Evolutionary conservation across 2,329 filamentous ascomycete species (phyloP), one percentile per base, ranked within the genome.

Genomic region (Microascus cirrosus): DNA sequence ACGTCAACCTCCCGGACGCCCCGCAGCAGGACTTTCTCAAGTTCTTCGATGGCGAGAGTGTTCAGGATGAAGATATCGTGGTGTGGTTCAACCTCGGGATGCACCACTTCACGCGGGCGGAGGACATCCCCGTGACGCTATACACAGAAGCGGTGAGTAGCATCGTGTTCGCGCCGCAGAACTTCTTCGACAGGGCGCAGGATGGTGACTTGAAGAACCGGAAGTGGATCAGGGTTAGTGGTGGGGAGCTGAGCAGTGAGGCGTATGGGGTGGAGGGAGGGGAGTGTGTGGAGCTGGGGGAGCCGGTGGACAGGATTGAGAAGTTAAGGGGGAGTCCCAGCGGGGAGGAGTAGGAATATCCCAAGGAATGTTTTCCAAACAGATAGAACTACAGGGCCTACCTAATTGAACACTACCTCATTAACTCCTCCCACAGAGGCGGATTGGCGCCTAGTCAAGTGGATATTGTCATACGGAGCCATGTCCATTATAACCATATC

Each of bases 71-170:
- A n/a, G 61, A 62, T 25, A 77, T 78, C 12, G 78, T 81, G 2
- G 57, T 82, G 13, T 82, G 76, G 73, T 71, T 82, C 59, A 82
- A 73, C 60, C 62, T 74, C 8, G 80, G 80, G 18, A 82, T 79
- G 75, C 79, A 83, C 62, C 80, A 83, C 63, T 67, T 81, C n/a
- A 77, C 80, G 11, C 74, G 79, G 62, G 76, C 78, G 1, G 64
- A 63, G 53, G 65, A 65, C 20, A 56, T 66, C 15, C 68, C 69
- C 25, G 67, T 68, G 36, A 71, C 69, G 3, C 63, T 71, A 22
- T 69, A 65, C 59, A 63, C 63, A 24, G 66, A 69, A 59, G 68
- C 68, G 5, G 65, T 67, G 32, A 68, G 65, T 48, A 68, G 65
- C 60, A 67, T 71, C 35, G 53, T 64, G 8, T 69, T 71, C 52